These are phyloP conservation scores for Apiotrichum mycotoxinovorans DNA, from an alignment of 1,284 basidiomycete genomes.

Conservation along the genomic window DNA sequence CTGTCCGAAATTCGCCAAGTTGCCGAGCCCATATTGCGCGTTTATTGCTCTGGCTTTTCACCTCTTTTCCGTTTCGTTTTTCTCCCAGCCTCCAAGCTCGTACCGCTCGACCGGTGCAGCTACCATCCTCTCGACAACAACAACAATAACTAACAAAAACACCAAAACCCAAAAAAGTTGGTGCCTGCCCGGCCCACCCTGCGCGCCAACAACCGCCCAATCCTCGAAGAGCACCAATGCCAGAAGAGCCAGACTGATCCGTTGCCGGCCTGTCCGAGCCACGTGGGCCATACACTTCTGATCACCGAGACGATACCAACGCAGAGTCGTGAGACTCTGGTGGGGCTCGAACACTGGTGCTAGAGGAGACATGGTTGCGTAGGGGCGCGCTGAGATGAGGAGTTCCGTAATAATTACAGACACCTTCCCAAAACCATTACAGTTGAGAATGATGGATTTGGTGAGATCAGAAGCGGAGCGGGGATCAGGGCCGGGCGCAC, in stretches of 20 bases:
- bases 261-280: slow-evolving; percentile 44
- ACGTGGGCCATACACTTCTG: slow-evolving; percentile 32
- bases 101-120: too few relatives aligned
- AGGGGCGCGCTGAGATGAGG: slow-evolving; percentile 43
- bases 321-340: slow-evolving; percentile 37
- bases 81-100: too few relatives aligned
- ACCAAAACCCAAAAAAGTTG: too few relatives aligned
- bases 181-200: slow-evolving; percentile 43
- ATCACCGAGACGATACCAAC: slow-evolving; percentile 40
- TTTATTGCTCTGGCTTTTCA: too few relatives aligned
- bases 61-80: too few relatives aligned
- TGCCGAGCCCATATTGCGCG: too few relatives aligned
- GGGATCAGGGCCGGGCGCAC: too few relatives aligned
- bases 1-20: too few relatives aligned
- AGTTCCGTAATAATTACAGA: slow-evolving; percentile 42
- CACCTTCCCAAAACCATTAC: slow-evolving; percentile 46
- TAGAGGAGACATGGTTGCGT: slow-evolving; percentile 40
- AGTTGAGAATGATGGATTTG: too few relatives aligned
- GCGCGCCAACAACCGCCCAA: slow-evolving; percentile 45
- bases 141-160: too few relatives aligned
- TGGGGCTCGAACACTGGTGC: slow-evolving; percentile 48
- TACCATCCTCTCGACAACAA: too few relatives aligned
- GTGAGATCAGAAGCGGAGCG: too few relatives aligned
- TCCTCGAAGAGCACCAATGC: slow-evolving; percentile 45
- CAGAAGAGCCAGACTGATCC: slow-evolving; percentile 47